Evolutionary conservation across 2,329 filamentous ascomycete genomes (phyloP), one percentile per base, ranked within the genome.

Genomic region (Aspergillus fructus): DNA sequence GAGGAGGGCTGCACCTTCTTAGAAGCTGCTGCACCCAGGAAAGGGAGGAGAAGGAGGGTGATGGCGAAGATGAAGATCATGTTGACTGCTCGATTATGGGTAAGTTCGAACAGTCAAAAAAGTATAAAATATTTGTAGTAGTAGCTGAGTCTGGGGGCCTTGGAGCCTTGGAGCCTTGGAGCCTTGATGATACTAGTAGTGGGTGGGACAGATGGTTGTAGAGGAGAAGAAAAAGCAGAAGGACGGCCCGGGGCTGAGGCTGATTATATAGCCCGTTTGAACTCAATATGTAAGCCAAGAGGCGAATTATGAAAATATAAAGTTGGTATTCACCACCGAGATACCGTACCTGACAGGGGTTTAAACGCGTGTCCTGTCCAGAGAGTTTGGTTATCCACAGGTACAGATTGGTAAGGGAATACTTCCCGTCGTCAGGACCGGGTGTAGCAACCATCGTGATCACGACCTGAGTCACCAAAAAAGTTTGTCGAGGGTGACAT

Each of bases 1-100:
- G 58, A 69, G 39, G 50, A 46, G 11, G 46, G 23, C 4, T 49
- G 23, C 30, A 58, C 49, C 15, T 30, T 49, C 39, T 55, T 55
- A 15, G 17, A 21, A 33, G 40, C 37, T 3, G 24, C 39, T n/a
- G 34, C 5, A n/a, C 13, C 13, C 34, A 37, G 34, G 24, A 34
- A 13, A 17, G 13, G 13, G 17, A 34, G 12, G 24, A 52, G 12
- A 23, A 27, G 15, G n/a, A 27, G 15, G 40, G 23, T 13, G 23
- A 24, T 11, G n/a, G 21, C 7, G 17, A 27, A 17, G 19, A 23
- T 23, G 11, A 37, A 19, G 34, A 17, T 21, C 15, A 13, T 5
- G 13, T 8, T 7, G 13, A 43, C 13, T 34, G 3, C 15, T 27
- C 13, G 27, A 17, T 15, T 19, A 13, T 47, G 41, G 24, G 33